Evolutionary conservation across 2,329 filamentous ascomycete genomes (phyloP).

Genomic region (Fusarium zealandicum): DNA sequence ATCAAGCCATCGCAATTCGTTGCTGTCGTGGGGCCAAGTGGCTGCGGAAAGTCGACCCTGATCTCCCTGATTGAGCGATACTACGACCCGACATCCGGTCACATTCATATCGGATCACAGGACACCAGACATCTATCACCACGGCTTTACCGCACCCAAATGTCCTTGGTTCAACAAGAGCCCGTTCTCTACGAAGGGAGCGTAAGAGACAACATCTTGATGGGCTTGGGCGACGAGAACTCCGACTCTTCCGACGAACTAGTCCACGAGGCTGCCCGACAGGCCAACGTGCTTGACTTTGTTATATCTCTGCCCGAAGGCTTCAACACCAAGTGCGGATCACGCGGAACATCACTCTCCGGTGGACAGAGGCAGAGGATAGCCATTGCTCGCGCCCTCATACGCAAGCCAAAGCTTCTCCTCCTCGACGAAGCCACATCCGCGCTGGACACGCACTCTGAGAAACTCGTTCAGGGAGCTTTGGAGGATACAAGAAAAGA

Average conservation of each 20-base stretch:
- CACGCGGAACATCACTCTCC: constrained; percentile 68
- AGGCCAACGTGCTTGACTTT: constrained; percentile 58
- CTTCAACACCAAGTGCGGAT: constrained; percentile 66
- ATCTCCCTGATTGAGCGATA: constrained; percentile 59
- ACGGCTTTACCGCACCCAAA: constrained; percentile 43
- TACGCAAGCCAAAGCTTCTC: constrained; percentile 67
- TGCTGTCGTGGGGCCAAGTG: constrained; percentile 64
- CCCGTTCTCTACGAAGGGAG: constrained; percentile 55
- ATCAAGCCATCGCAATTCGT: constrained; percentile 49
- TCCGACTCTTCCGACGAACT: constrained; percentile 28
- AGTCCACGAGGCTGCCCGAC: constrained; percentile 53
- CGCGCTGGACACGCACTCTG: constrained; percentile 65
- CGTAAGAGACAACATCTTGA: constrained; percentile 62
- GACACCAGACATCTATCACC: constrained; percentile 39
- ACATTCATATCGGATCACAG: constrained; percentile 38
- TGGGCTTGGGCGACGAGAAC: constrained; percentile 46
- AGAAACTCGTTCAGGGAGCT: constrained; percentile 65
- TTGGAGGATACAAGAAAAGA: constrained; percentile 46
- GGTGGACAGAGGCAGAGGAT: constrained; percentile 73
- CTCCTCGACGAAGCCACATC: constrained; percentile 73
- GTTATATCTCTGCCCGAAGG: constrained; percentile 47
- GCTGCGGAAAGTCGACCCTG: constrained; percentile 67
- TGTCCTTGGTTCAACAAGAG: constrained; percentile 52
- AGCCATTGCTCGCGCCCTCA: constrained; percentile 70
- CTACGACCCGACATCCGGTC: constrained; percentile 48